These are phyloP conservation scores for Cryptosporidium tyzzeri DNA, from an alignment of 169 alveolate genomes.

Conservation along the genomic window DNA sequence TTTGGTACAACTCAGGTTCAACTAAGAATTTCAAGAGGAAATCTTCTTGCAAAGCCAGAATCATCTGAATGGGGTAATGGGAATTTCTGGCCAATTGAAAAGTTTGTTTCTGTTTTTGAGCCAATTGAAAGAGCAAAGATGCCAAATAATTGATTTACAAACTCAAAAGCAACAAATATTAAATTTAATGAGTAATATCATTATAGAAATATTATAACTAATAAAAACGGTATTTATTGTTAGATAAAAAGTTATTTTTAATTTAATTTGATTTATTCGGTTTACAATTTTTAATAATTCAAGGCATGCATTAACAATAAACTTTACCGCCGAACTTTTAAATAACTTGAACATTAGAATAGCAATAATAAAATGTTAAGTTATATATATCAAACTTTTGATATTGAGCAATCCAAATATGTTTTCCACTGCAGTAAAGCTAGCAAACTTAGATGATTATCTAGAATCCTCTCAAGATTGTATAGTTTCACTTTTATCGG, in stretches of 20 bases:
- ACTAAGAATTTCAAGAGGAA: slow-evolving; percentile 52
- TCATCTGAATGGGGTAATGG: slow-evolving; percentile 76
- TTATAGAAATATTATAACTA: not conserved
- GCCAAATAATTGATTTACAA: slow-evolving; percentile 13
- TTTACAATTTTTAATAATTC: not conserved
- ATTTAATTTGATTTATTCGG: not conserved
- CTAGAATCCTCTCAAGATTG: slow-evolving; percentile 89
- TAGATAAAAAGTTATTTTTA: not conserved
- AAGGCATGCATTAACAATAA: slow-evolving; percentile 4
- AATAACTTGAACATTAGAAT: not conserved
- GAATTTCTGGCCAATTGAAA: slow-evolving; percentile 72
- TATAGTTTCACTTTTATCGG: slow-evolving; percentile 83
- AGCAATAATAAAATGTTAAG: not conserved
- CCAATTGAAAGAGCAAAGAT: slow-evolving; percentile 73
- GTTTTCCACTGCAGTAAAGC: slow-evolving; percentile 86
- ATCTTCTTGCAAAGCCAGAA: slow-evolving; percentile 47
- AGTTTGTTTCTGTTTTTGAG: slow-evolving; percentile 70
- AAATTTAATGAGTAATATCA: not conserved
- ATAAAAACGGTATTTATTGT: not conserved
- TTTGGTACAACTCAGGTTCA: slow-evolving; percentile 74
- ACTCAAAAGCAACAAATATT: not conserved
- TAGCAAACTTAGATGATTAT: slow-evolving; percentile 88
- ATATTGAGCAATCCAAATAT: not conserved
- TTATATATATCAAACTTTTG: not conserved
- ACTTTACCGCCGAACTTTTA: not conserved